Base-by-base conservation (phyloP, 2,329 filamentous ascomycete species). In the Chaetomium strumarium region DNA sequence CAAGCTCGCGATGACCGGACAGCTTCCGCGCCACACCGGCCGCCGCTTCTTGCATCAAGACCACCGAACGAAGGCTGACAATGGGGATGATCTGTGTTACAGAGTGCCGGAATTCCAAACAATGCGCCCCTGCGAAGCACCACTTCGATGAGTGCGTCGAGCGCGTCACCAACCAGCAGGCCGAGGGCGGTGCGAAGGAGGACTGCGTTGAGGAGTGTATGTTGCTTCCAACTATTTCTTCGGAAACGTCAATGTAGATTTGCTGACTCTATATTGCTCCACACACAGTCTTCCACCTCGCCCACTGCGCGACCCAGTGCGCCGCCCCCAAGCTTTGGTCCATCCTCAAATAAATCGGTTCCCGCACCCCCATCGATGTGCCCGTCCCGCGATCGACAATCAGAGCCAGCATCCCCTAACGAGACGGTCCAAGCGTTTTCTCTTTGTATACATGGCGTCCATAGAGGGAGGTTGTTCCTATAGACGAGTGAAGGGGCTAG, bases 131-230 rank as follows among this genome's bases (percentile, higher is more conserved):
- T 55, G 81, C 83, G 68, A 99, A 97, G 84, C 92, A 97, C 80
- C 93, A 99, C 81, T 97, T 87, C 72, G 92, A 97, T 62, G 90
- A 96, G 76, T 99, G 93, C 72, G 90, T 92, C 64, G 91, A 96
- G 82, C 90, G 93, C 66, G 93, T 99, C 64, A 89, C 84, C 56
- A 67, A 67, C 55, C 70, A 73, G 61, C 65, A 78, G 64, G 81
- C 86, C 63, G 80, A 85, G 60, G 83, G 86, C 64, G 85, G 77
- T 51, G 76, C 85, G 65, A 84, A 88, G 67, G 93, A 99, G 81
- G 91, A 97, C 78, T 99, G 93, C 67, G 90, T 97, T 63, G 93
- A 99, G 80, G 93, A 99, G 80, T 99, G 93, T 97, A 86, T 75
- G 91, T 64, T 14, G 49, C 20, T 14, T 29, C 42, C 3, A 10